A percentile compares a stretch with the other conserved stretches of the same genome.
These are phyloP conservation scores for Eucalyptus victrix DNA, from an alignment of 345 rosid species.

Conservation along the genomic window DNA sequence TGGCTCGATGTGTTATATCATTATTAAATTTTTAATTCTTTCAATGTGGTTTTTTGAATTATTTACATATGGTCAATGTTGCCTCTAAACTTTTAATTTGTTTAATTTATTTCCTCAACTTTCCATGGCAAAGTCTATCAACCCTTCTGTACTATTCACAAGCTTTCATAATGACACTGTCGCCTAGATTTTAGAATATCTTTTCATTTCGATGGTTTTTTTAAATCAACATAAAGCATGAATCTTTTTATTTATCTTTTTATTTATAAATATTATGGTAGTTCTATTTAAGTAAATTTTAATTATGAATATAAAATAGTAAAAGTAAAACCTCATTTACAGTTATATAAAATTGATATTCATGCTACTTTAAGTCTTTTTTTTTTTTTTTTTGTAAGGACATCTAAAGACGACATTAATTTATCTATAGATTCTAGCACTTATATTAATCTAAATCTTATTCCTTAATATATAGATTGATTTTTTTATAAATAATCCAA, in stretches of 20 bases:
- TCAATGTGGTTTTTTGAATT: neutral
- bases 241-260: neutral
- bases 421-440: neutral
- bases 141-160: neutral
- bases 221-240: neutral
- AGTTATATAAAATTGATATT: neutral
- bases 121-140: neutral
- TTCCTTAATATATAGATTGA: neutral
- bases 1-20: neutral
- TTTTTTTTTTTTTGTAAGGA: neutral
- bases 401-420: neutral
- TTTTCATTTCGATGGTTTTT: neutral
- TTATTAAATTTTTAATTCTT: neutral
- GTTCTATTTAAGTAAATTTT: neutral
- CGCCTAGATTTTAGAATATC: rapidly evolving
- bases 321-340: neutral
- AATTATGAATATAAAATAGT: neutral
- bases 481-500: rapidly evolving
- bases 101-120: neutral
- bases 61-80: neutral
- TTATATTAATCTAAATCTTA: neutral
- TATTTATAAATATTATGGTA: neutral
- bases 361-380: neutral
- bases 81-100: neutral
- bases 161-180: neutral